Evolutionary conservation across 257 asterid genomes (phyloP), one percentile per base, ranked within the genome.

Genomic region (Scutellaria barbata): DNA sequence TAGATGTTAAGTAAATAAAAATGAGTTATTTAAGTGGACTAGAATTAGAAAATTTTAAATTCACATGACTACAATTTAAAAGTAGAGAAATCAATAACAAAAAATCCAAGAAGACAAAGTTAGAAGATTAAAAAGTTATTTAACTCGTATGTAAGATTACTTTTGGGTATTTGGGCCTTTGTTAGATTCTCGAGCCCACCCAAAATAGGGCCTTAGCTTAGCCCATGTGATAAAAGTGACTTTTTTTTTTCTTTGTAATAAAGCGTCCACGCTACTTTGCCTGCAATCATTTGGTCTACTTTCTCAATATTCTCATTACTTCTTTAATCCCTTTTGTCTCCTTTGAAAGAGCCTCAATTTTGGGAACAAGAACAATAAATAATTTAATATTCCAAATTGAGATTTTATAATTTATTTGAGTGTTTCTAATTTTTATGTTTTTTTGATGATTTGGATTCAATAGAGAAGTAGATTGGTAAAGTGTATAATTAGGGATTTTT

Each of bases 191-290:
- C 48, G 85, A 77, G 78, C 66, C 71, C 66, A 55, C 77, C 58
- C 25, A 20, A 8, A 10, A 76, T 47, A 48, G 70, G 75, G 67
- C 59, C 47, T 42, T 48, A 41, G 16, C 30, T 5, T 2, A 30
- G 35, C 35, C 35, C 89, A 84, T 80, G 85, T 85, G 89, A 81
- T 11, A 66, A 81, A 83, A 83, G 84, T 73, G 53, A 74, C 80
- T 79, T 83, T 81, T 74, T 81, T 74, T 77, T 69, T 77, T 74
- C 74, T 63, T 59, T 63, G 35, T 4, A 2, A 42, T 70, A 79
- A 85, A 79, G 83, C 79, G 70, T 77, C 83, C 95, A 84, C 88
- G 89, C 92, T 83, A 30, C 78, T 78, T 78, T 75, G 83, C 76
- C 79, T 51, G 74, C 83, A 84, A 81, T 85, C 86, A 83, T 88